phyloP scores from a whole-genome alignment of 2,329 filamentous ascomycete genomes.

The Aspergillus sp. region DNA sequence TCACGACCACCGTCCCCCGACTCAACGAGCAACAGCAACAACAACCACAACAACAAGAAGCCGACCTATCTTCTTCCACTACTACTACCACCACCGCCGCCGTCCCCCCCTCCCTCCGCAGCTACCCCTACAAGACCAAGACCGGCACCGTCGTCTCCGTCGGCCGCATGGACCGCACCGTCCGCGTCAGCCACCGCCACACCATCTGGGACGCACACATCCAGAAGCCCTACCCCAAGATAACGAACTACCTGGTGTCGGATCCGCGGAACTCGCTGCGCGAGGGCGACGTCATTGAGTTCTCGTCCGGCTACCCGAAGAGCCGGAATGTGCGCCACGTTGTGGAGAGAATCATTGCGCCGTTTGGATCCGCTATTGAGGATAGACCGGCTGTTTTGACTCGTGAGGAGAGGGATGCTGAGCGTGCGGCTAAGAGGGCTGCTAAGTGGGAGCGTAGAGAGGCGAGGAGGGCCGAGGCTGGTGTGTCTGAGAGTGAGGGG shows the following conservation, averaged over 20 bases:
- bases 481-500: constrained; percentile 13
- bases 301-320: constrained; percentile 43
- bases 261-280: constrained; percentile 46
- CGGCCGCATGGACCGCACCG: constrained; percentile 45
- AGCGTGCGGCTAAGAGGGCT: constrained; percentile 32
- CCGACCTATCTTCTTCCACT: neutral
- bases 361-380: constrained; percentile 40
- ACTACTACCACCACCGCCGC: constrained; percentile 12
- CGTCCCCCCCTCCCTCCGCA: constrained; percentile 33
- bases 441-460: constrained; percentile 36
- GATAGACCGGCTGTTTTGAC: constrained; percentile 40
- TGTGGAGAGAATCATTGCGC: constrained; percentile 45
- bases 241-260: constrained; percentile 37
- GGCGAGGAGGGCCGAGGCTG: constrained; percentile 23
- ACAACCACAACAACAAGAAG: constrained; percentile 3
- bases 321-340: constrained; percentile 43
- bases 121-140: constrained; percentile 38
- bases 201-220: constrained; percentile 39
- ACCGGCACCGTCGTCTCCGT: constrained; percentile 45
- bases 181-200: constrained; percentile 39
- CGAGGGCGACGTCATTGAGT: constrained; percentile 48
- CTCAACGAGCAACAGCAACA: constrained; percentile 9
- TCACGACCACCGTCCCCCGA: constrained; percentile 16
- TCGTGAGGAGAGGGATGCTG: constrained; percentile 36
- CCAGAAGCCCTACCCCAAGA: constrained; percentile 40